Evolutionary conservation across 495 filamentous ascomycete genomes (phyloP).

Genomic region (Trichoderma gamsii): DNA sequence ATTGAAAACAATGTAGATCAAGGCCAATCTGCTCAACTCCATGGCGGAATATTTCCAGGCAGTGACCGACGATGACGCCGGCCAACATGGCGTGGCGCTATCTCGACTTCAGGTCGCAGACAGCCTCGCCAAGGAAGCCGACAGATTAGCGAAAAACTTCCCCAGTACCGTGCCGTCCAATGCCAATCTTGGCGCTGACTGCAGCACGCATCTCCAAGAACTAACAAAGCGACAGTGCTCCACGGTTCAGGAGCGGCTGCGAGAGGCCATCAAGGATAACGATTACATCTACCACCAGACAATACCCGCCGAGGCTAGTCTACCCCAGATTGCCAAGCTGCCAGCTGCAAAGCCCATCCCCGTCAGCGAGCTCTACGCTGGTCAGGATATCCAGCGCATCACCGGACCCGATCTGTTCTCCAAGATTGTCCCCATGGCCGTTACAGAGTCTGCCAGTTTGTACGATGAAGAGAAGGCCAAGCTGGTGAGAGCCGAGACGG

Average conservation of each 20-base stretch:
- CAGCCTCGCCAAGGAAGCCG: slow-evolving; percentile 64
- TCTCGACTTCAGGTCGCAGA: slow-evolving; percentile 79
- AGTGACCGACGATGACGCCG: slow-evolving; percentile 80
- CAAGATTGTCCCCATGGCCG: slow-evolving; percentile 91
- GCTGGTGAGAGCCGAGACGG: slow-evolving; percentile 85
- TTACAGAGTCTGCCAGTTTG: slow-evolving; percentile 91
- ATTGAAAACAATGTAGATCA: slow-evolving; percentile 47
- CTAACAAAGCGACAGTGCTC: slow-evolving; percentile 75
- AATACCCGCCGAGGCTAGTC: slow-evolving; percentile 74
- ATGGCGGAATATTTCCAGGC: slow-evolving; percentile 93
- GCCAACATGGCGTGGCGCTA: slow-evolving; percentile 81
- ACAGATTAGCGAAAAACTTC: slow-evolving; percentile 70
- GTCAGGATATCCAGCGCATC: slow-evolving; percentile 92
- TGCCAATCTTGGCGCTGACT: slow-evolving; percentile 78
- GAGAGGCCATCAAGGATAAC: slow-evolving; percentile 80
- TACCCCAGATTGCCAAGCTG: slow-evolving; percentile 79
- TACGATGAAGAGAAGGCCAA: slow-evolving; percentile 99
- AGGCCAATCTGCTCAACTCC: slow-evolving; percentile 77
- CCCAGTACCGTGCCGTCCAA: slow-evolving; percentile 71
- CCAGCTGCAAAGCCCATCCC: slow-evolving; percentile 97
- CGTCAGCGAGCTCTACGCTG: slow-evolving; percentile 92
- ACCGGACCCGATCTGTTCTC: slow-evolving; percentile 97
- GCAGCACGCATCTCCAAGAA: slow-evolving; percentile 64
- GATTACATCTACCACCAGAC: slow-evolving; percentile 97
- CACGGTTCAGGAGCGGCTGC: slow-evolving; percentile 72